Evolutionary conservation across 805 yeast species (phyloP).

Genomic region (Suhomyces canberraensis): DNA sequence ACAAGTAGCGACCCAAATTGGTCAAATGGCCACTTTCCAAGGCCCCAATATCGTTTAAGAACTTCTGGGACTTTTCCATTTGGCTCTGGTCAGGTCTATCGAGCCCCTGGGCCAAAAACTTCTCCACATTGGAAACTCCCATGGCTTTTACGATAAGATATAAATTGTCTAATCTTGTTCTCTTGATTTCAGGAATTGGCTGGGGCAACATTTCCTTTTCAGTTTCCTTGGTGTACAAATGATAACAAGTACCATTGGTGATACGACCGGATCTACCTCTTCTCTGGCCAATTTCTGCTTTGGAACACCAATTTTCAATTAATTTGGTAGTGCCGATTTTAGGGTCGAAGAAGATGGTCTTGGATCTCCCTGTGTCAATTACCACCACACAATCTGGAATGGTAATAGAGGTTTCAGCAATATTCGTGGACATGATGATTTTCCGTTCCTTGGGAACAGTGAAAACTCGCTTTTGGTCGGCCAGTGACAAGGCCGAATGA

Average conservation of each 20-base stretch:
- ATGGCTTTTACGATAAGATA: constrained; percentile 83
- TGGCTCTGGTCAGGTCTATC: constrained; percentile 70
- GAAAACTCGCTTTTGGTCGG: constrained; percentile 80
- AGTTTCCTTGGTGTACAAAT: constrained; percentile 65
- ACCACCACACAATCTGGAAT: constrained; percentile 94
- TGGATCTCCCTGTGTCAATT: constrained; percentile 83
- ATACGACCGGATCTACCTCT: constrained; percentile 99
- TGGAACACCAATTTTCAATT: constrained; percentile 81
- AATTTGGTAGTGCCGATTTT: constrained; percentile 65
- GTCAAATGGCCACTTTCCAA: constrained; percentile 51
- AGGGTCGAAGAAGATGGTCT: constrained; percentile 69
- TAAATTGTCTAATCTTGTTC: constrained; percentile 79
- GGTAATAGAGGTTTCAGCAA: constrained; percentile 96
- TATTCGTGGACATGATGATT: constrained; percentile 84
- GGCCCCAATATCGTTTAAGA: constrained; percentile 72
- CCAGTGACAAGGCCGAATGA: constrained; percentile 83
- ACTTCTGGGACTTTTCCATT: constrained; percentile 47
- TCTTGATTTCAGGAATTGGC: constrained; percentile 85
- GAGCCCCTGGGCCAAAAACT: constrained; percentile 68
- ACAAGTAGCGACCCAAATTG: constrained; percentile 73
- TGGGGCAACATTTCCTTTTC: constrained; percentile 56
- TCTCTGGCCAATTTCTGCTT: constrained; percentile 86
- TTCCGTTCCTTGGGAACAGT: constrained; percentile 57
- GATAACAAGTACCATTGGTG: constrained; percentile 75
- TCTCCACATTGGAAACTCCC: constrained; percentile 72